Percentiles rank a stretch among this genome's conserved stretches.
Conservation (phyloP, 2,329 filamentous ascomycete species). For the Neopestalotiopsis clavispora region DNA sequence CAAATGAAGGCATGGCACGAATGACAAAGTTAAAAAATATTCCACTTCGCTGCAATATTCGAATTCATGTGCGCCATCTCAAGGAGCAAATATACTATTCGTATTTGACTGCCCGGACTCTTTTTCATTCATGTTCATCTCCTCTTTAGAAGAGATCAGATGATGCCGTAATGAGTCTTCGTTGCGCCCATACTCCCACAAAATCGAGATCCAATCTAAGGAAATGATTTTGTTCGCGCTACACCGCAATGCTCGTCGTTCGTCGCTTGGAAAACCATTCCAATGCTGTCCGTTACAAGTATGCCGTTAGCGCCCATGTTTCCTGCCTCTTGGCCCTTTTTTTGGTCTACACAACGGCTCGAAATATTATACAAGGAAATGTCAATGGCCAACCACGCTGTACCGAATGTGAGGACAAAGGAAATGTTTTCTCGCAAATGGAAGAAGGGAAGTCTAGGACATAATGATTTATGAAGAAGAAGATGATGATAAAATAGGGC, state of each 20-base stretch:
- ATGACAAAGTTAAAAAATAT: neutral
- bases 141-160: neutral
- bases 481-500: neutral
- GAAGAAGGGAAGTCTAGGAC: slow-evolving; percentile 2
- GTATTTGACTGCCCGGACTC: neutral
- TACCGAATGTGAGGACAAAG: slow-evolving; percentile 3
- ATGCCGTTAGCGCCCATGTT: neutral
- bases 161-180: neutral
- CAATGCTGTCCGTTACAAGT: neutral
- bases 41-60: neutral
- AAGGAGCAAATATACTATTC: neutral
- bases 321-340: neutral
- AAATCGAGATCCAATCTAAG: neutral
- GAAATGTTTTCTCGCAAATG: slow-evolving; percentile 3
- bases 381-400: slow-evolving; percentile 1
- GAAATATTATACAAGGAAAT: slow-evolving; percentile 13
- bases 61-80: neutral
- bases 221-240: neutral
- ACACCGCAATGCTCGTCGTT: neutral
- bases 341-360: neutral
- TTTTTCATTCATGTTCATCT: neutral
- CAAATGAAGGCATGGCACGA: neutral
- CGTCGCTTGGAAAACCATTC: neutral
- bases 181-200: neutral
- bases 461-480: neutral